These are phyloP conservation scores for Rhododendron ferrugineum DNA, from an alignment of 148 eudicot species.

Conservation along the genomic window DNA sequence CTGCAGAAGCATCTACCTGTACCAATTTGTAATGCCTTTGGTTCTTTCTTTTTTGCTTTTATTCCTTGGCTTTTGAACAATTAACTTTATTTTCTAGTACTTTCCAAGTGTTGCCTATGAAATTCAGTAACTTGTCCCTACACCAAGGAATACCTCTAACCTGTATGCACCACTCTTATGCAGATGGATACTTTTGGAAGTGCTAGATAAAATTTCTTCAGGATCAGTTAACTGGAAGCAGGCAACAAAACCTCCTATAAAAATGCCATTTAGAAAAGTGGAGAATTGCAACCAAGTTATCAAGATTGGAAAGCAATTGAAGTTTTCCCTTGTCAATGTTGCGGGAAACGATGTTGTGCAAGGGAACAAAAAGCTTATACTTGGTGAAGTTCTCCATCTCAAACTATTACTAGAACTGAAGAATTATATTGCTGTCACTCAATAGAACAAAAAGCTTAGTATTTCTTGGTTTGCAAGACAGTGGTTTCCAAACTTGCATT, in stretches of 20 bases:
- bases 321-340: slow-evolving; percentile 68
- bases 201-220: slow-evolving; percentile 65
- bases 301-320: slow-evolving; percentile 58
- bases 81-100: not conserved
- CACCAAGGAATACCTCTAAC: not conserved
- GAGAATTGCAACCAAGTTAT: slow-evolving; percentile 89
- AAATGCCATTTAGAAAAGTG: slow-evolving; percentile 77
- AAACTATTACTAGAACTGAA: not conserved
- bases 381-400: slow-evolving; percentile 33
- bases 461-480: not conserved
- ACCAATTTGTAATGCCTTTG: not conserved
- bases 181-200: slow-evolving; percentile 80
- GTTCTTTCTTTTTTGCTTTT: not conserved
- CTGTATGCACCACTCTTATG: not conserved
- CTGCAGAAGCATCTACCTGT: not conserved
- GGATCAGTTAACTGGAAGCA: slow-evolving; percentile 80
- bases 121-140: not conserved
- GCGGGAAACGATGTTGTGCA: slow-evolving; percentile 81
- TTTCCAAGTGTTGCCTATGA: not conserved
- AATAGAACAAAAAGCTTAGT: too few species aligned
- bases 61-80: not conserved
- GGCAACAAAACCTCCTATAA: slow-evolving; percentile 76
- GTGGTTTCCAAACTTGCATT: not conserved
- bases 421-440: not conserved
- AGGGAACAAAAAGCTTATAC: slow-evolving; percentile 77